Base-by-base conservation (phyloP, 2,329 filamentous ascomycete genomes). In the Grosmannia penicillata region DNA sequence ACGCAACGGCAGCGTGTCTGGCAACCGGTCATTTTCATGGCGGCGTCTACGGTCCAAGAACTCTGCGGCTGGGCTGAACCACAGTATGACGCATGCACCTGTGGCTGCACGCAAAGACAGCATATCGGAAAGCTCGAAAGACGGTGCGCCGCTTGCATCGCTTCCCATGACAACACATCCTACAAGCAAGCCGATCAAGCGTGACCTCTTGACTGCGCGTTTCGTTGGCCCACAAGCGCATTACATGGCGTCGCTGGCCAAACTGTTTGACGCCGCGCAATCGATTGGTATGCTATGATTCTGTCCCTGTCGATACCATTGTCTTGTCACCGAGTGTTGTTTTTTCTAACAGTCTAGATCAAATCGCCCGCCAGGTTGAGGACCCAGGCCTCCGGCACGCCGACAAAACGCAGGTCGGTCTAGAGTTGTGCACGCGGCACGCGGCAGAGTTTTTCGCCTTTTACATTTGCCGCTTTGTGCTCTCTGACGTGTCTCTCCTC, bases 361-460 rank as follows among this genome's bases (percentile, higher is more conserved):
- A 93, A 74, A 89, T 96, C 56, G 85, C 87, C 38, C 82, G 89
- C 47, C 89, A 95, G 64, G 86, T 95, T 33, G 89, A 95, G 55
- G 89, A 96, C 53, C 89, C 89, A 6, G 89, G 89, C 9, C 71
- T 96, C 39, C 82, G 83, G 49, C 84, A 91, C 58, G 86, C 85
- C 15, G 89, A 87, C 49, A 86, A 85, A 51, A 96, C 91, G 8
- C 87, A 95, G 54, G 87, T 98, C 38, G 91, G 91, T 9, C 72
- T 98, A 25, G 91, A 98, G 60, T 71, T 98, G 29, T 91, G 85
- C 55, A 86, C 86, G 26, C 75, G 89, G 29, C 89, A 95, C 56
- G 91, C 89, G 8, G 84, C 89, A 25, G 91, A 98, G 59, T 98
- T 98, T 59, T 98, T 98, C 56, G 87, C 81, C 14, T 95, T 98